Base-by-base conservation (phyloP, 1,284 basidiomycete genomes). In the Ustilago sp. region DNA sequence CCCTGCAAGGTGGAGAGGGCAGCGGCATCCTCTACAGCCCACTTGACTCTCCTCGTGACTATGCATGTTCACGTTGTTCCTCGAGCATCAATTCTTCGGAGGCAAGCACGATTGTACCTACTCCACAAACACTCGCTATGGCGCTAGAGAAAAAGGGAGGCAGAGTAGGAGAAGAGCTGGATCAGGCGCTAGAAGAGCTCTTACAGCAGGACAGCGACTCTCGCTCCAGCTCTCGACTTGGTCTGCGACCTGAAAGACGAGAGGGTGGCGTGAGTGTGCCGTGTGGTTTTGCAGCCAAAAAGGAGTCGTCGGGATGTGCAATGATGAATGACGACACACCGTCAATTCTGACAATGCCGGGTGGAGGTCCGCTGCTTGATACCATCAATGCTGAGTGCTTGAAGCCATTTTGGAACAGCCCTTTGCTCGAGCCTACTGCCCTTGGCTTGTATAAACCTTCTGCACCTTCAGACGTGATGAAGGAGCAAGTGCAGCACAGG, bases 361-460 rank as follows among this genome's bases (percentile, higher is more conserved):
- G 63, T n/a, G 63, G 63, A 12, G 61, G 61, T 13, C 47, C 54
- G 2, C 32, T 63, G 35, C 34, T 63, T 15, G 61, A 56, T 11
- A 31, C 28, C 17, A 4, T 39, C 7, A 35, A 17, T 2, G 12
- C 19, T 1, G 59, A 60, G 2, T 8, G 32, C 13, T 60, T 52
- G 12, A 34, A n/a, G 15, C 19, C 35, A 3, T 60, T 52, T 23
- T 48, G 23, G 34, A 39, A 28, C 8, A 35, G 38, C 2, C 23
- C 35, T n/a, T 13, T 50, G 4, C 48, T 50, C 13, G 23, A 50
- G 31, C n/a, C 31, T 31, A 12, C 15, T 19, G 11, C 31, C 15
- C 48, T 32, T 28, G 48, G 45, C 11, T 23, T 48, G 45, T 48
- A 23, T 15, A n/a, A 50, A 8, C 12, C 48, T 3, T 32, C 31